A percentile compares a stretch with the other conserved stretches of the same genome.
Conservation (phyloP, 345 rosid species). For the Gossypium turneri region DNA sequence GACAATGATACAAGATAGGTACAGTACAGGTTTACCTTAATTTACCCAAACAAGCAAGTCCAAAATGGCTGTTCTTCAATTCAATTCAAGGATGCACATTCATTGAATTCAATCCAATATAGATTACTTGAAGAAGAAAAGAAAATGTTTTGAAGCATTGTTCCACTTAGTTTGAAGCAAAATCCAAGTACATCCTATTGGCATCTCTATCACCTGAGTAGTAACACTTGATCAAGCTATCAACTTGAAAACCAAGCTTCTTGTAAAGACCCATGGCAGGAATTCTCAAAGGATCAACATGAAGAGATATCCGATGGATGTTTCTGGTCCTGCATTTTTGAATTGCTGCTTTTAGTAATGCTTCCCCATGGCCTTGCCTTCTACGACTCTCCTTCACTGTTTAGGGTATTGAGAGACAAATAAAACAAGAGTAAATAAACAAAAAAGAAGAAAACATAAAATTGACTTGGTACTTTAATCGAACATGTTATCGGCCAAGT, state of each 20-base stretch:
- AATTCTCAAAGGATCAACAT: constrained; percentile 68
- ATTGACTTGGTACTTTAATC: constrained; percentile 36
- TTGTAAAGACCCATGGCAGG: constrained; percentile 66
- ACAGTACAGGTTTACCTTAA: neutral
- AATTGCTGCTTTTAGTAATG: constrained; percentile 57
- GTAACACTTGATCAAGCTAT: constrained; percentile 50
- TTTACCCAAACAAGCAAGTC: neutral
- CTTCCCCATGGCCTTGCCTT: constrained; percentile 70
- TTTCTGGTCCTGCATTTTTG: constrained; percentile 64
- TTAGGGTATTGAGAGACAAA: neutral
- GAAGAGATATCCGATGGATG: constrained; percentile 60
- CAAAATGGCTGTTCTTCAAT: neutral
- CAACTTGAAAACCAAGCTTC: constrained; percentile 71
- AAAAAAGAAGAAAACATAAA: neutral
- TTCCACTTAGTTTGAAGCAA: constrained; percentile 24
- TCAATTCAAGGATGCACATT: neutral
- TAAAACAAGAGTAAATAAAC: neutral
- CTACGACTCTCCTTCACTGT: constrained; percentile 69
- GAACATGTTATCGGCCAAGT: constrained; percentile 30
- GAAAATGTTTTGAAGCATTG: neutral
- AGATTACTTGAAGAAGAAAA: neutral
- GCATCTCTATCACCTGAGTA: constrained; percentile 70
- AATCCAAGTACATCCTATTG: constrained; percentile 72
- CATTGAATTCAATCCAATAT: neutral
- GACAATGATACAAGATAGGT: neutral